Conservation (phyloP, 2,329 filamentous ascomycete genomes). For the Cordyceps militaris region DNA sequence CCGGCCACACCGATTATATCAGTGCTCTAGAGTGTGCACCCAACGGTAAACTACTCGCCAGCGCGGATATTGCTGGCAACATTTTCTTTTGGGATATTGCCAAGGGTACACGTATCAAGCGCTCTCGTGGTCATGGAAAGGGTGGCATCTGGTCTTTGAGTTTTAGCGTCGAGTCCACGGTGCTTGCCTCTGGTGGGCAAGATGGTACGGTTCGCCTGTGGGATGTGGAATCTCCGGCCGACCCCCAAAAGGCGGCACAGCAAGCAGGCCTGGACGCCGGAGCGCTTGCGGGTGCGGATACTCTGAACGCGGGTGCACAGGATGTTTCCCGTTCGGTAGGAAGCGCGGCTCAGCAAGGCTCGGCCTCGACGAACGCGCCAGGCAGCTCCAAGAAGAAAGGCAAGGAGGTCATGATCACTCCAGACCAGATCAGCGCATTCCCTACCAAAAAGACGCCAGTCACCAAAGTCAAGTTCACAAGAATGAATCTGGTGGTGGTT, state of each 20-base stretch:
- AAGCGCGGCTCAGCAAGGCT: slow-evolving; percentile 20
- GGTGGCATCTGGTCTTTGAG: slow-evolving; percentile 89
- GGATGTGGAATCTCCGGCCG: slow-evolving; percentile 73
- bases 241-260: slow-evolving; percentile 52
- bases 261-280: slow-evolving; percentile 38
- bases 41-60: slow-evolving; percentile 85
- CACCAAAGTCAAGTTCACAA: slow-evolving; percentile 85
- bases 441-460: slow-evolving; percentile 94
- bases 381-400: slow-evolving; percentile 61
- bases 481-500: slow-evolving; percentile 89
- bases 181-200: slow-evolving; percentile 82
- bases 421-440: slow-evolving; percentile 92
- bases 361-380: slow-evolving; percentile 21
- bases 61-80: slow-evolving; percentile 78
- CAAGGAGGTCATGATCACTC: slow-evolving; percentile 83
- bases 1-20: slow-evolving; percentile 82
- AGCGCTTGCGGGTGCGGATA: slow-evolving; percentile 32
- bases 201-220: slow-evolving; percentile 91
- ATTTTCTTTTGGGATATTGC: slow-evolving; percentile 93
- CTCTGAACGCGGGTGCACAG: not conserved
- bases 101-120: slow-evolving; percentile 81
- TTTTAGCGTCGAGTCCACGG: slow-evolving; percentile 87
- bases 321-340: slow-evolving; percentile 5
- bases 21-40: slow-evolving; percentile 79
- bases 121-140: slow-evolving; percentile 87